Conservation (phyloP, 2,329 filamentous ascomycete genomes). For the Ceratocystis cubensis region DNA sequence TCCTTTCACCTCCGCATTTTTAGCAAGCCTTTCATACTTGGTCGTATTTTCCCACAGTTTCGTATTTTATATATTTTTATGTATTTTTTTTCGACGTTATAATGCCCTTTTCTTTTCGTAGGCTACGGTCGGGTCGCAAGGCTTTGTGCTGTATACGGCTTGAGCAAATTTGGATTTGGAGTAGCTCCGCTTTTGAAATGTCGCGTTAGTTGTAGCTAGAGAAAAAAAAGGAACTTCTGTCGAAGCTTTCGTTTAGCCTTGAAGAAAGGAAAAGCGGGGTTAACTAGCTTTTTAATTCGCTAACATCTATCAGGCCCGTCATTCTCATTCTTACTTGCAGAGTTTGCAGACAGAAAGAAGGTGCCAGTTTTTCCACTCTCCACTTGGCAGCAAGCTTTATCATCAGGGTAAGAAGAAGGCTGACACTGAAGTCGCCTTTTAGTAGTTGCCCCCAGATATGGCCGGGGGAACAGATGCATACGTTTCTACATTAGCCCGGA, state of each 20-base stretch:
- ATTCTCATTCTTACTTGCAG: neutral
- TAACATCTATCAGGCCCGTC: neutral
- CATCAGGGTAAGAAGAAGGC: neutral
- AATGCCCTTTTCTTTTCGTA: too few species aligned
- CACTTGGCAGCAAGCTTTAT: neutral
- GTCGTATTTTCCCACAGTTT: too few species aligned
- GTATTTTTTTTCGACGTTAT: too few species aligned
- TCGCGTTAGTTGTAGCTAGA: neutral
- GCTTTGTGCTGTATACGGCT: neutral
- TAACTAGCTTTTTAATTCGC: neutral
- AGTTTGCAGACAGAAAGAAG: neutral
- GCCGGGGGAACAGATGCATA: neutral
- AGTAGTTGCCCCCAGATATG: neutral
- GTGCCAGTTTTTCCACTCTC: neutral
- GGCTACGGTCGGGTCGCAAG: neutral
- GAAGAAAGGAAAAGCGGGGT: neutral
- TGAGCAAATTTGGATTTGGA: neutral
- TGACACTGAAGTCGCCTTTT: neutral
- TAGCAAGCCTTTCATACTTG: too few species aligned
- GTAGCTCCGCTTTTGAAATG: neutral
- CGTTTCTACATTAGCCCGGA: neutral
- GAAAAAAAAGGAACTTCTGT: neutral
- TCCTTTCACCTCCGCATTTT: too few species aligned
- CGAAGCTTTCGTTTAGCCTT: neutral
- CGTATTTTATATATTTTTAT: too few species aligned